Conservation (phyloP, 164 flowering plant species). For the Chloranthus sessilifolius region DNA sequence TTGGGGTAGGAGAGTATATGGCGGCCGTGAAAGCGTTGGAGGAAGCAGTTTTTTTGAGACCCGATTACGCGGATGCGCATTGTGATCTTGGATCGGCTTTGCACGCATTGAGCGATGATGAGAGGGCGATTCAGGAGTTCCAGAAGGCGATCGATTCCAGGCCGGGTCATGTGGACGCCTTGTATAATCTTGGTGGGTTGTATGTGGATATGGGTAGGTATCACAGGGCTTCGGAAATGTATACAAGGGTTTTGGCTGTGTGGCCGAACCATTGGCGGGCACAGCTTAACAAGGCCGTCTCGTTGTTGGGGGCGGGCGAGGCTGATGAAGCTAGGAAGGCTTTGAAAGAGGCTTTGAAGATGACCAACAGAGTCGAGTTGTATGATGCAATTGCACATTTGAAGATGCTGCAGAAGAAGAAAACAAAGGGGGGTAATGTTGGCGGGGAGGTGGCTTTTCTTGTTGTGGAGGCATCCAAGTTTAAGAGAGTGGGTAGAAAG, state of each 20-base stretch:
- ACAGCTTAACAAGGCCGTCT: constrained; percentile 91
- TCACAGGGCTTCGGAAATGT: constrained; percentile 98
- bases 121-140: constrained; percentile 90
- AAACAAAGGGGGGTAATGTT: constrained; percentile 30
- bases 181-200: constrained; percentile 90
- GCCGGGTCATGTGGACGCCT: constrained; percentile 95
- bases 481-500: constrained; percentile 61
- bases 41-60: constrained; percentile 86
- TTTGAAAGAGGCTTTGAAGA: constrained; percentile 89
- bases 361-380: constrained; percentile 92
- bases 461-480: constrained; percentile 62
- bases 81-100: constrained; percentile 99
- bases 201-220: constrained; percentile 94
- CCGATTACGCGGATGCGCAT: constrained; percentile 96
- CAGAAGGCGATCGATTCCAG: constrained; percentile 95
- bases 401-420: constrained; percentile 88
- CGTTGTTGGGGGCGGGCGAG: constrained; percentile 93
- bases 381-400: constrained; percentile 88
- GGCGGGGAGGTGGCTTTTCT: constrained; percentile 56
- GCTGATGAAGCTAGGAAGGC: constrained; percentile 88
- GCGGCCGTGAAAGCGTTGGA: constrained; percentile 98
- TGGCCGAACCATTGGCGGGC: constrained; percentile 98
- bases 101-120: constrained; percentile 88
- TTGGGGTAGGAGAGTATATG: constrained; percentile 97
- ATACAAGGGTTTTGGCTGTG: constrained; percentile 83